These are phyloP conservation scores for Yamadazyma buinensis DNA, from an alignment of 1,139 yeast species.

Conservation along the genomic window DNA sequence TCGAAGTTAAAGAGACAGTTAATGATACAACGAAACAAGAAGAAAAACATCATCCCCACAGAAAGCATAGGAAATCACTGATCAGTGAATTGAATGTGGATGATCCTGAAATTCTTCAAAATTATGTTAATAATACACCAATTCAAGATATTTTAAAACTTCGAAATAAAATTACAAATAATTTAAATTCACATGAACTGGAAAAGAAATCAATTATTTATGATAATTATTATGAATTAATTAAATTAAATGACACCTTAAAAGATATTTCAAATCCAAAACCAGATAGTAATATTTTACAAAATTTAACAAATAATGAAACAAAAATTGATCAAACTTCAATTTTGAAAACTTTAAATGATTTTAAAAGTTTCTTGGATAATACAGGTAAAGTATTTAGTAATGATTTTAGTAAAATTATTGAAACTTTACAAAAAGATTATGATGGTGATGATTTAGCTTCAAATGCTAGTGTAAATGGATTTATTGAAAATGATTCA, in stretches of 20 bases:
- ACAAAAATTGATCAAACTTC: constrained; percentile 15
- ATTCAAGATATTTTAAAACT: constrained; percentile 34
- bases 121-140: constrained; percentile 31
- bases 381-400: constrained; percentile 22
- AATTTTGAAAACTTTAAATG: constrained; percentile 25
- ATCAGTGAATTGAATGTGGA: constrained; percentile 13
- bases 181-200: constrained; percentile 38
- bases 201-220: constrained; percentile 45
- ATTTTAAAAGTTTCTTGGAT: constrained; percentile 24
- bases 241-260: constrained; percentile 38
- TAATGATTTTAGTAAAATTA: constrained; percentile 26
- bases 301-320: background rate
- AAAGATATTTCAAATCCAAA: constrained; percentile 23
- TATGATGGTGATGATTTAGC: constrained; percentile 14
- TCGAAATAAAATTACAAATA: constrained; percentile 30
- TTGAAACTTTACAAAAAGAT: constrained; percentile 17
- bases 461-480: constrained; percentile 23
- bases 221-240: constrained; percentile 44
- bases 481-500: constrained; percentile 9
- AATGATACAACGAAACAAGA: background rate
- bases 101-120: constrained; percentile 22
- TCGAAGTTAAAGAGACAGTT: background rate
- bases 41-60: too few species aligned
- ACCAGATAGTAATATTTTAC: constrained; percentile 1
- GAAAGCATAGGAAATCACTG: constrained; percentile 1